Percentiles rank a stretch among this genome's conserved stretches.
Evolutionary conservation across 352 stramenopile species (phyloP).

Genomic region (Pythium plurisporium): DNA sequence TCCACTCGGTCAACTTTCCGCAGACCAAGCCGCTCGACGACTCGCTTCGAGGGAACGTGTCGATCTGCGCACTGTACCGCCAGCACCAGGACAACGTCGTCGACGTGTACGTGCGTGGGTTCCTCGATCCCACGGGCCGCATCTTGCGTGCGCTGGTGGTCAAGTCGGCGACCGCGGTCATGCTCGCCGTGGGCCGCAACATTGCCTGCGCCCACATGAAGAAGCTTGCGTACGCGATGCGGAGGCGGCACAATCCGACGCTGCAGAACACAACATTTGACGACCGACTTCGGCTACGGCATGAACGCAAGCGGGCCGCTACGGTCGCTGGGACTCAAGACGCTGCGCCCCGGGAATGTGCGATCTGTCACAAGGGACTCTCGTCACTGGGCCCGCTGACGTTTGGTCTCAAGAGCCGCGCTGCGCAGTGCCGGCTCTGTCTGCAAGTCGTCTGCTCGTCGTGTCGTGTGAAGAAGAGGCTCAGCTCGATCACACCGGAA

Average conservation of each 20-base stretch:
- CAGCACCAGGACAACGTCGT: slow-evolving; percentile 44
- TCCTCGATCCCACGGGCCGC: slow-evolving; percentile 36
- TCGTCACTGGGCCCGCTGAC: slow-evolving; percentile 15
- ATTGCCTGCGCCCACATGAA: slow-evolving; percentile 47
- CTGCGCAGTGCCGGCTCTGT: slow-evolving; percentile 19
- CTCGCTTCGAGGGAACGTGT: slow-evolving; percentile 51
- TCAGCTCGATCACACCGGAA: slow-evolving; percentile 15
- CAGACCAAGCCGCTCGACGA: slow-evolving; percentile 31
- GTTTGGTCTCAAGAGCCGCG: slow-evolving; percentile 9
- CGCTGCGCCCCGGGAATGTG: slow-evolving; percentile 3
- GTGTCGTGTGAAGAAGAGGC: slow-evolving; percentile 22
- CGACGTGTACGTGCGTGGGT: slow-evolving; percentile 39
- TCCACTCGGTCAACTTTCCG: slow-evolving; percentile 57
- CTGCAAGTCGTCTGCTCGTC: slow-evolving; percentile 17
- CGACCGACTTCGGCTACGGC: slow-evolving; percentile 8
- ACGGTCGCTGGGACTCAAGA: background rate
- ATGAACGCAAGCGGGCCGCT: slow-evolving; percentile 11
- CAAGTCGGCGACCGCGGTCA: slow-evolving; percentile 37
- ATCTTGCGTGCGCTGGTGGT: slow-evolving; percentile 42
- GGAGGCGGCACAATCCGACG: slow-evolving; percentile 5
- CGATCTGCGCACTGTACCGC: slow-evolving; percentile 44
- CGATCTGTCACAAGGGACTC: slow-evolving; percentile 17
- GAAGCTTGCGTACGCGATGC: slow-evolving; percentile 36
- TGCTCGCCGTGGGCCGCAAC: slow-evolving; percentile 42
- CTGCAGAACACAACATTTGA: slow-evolving; percentile 4